Evolutionary conservation across 495 filamentous ascomycete genomes (phyloP), one percentile per base, ranked within the genome.

Genomic region (Trichoderma parareesei): DNA sequence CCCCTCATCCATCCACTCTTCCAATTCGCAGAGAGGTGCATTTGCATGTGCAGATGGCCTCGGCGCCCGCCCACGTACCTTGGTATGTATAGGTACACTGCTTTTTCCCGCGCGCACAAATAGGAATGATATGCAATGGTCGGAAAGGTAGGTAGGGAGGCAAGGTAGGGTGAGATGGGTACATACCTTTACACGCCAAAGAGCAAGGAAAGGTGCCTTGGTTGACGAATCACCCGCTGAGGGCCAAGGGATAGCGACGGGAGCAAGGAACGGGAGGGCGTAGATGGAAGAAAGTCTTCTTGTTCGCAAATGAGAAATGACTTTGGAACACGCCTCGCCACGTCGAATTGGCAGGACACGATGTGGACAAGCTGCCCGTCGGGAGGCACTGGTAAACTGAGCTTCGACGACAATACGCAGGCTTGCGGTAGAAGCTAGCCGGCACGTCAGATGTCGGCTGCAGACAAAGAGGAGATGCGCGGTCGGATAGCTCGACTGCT

Each of bases 221-320:
- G 27, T 27, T 35, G 53, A 57, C 53, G 16, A 5, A 18, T 20
- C 16, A 49, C 20, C n/a, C 7, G n/a, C 5, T 18, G 9, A 49
- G n/a, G n/a, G 46, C 46, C 46, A 49, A 49, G 40, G 40, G 16
- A 63, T 9, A 63, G 42, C 13, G n/a, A 53, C 63, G 33, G 40
- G 41, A 60, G 43, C 41, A 41, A 18, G 62, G 60, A 63, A 67
- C 64, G 46, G 65, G 66, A 63, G 64, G 62, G 62, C 35, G 49
- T 42, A 53, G 35, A 43, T 53, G 59, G 53, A 62, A 64, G 62
- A 65, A n/a, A n/a, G n/a, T n/a, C 65, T 48, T 60, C 65, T 27
- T 27, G 27, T 27, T 27, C 27, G 27, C 27, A 27, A 27, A 27
- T 27, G 27, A 27, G 2, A 27, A 2, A 27, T 27, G 27, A 27